phyloP scores from a whole-genome alignment of 73 alveolate species.

The Tetrahymena borealis region DNA sequence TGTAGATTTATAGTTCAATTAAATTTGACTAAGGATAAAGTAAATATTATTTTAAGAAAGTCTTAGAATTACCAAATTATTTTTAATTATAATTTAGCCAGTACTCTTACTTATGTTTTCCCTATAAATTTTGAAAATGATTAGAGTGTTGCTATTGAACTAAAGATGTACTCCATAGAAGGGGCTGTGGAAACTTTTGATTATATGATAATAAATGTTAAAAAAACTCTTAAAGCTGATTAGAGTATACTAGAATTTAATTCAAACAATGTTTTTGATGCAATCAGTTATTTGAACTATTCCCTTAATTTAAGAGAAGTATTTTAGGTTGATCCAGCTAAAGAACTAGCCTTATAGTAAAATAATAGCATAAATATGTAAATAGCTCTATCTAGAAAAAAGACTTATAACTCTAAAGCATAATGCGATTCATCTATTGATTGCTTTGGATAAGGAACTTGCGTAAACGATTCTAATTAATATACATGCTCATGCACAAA shows the following conservation, averaged over 20 bases:
- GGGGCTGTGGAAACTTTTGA: background rate
- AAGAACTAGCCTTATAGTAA: background rate
- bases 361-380: background rate
- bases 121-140: background rate
- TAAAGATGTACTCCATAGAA: background rate
- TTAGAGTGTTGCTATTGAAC: background rate
- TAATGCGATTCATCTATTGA: background rate
- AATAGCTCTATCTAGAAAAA: background rate
- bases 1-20: background rate
- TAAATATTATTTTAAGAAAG: background rate
- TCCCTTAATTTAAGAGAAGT: background rate
- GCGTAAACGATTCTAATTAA: background rate
- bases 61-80: background rate
- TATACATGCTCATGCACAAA: background rate
- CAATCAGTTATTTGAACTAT: background rate
- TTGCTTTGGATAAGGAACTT: background rate
- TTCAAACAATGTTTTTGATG: background rate
- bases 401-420: background rate
- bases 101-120: background rate
- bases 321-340: background rate
- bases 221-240: background rate
- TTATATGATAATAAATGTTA: background rate
- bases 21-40: background rate
- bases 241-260: background rate
- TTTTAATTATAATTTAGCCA: background rate